phyloP scores from a whole-genome alignment of 169 alveolate species.

The Hepatocystis sp. region DNA sequence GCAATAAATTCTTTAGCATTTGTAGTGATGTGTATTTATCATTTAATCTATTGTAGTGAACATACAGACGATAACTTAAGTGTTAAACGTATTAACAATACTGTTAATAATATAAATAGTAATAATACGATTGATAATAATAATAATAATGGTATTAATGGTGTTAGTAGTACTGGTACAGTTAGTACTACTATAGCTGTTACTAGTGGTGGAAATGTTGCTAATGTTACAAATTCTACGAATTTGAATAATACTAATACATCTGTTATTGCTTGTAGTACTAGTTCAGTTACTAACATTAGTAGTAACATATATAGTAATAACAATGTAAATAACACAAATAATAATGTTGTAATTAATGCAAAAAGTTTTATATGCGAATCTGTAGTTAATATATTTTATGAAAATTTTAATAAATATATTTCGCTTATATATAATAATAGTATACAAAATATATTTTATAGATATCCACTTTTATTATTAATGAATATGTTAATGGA shows the following conservation, averaged over 20 bases:
- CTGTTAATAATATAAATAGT: neutral
- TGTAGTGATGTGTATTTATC: conserved; percentile 36
- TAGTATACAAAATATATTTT: conserved; percentile 60
- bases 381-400: conserved; percentile 28
- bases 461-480: conserved; percentile 44
- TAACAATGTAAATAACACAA: too few species aligned
- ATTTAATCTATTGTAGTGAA: neutral
- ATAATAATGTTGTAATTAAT: neutral
- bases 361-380: conserved; percentile 48
- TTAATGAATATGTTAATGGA: conserved; percentile 51
- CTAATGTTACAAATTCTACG: neutral
- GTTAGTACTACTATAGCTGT: neutral
- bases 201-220: neutral
- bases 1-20: conserved; percentile 60
- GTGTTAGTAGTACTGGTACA: neutral
- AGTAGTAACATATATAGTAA: too few species aligned
- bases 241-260: too few species aligned
- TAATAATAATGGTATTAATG: neutral
- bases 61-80: neutral
- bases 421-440: conserved; percentile 65
- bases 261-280: too few species aligned
- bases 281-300: too few species aligned
- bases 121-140: neutral
- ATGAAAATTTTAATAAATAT: conserved; percentile 65
- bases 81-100: too few species aligned